phyloP scores from a whole-genome alignment of 2,329 filamentous ascomycete species.

The Colletotrichum sp. region DNA sequence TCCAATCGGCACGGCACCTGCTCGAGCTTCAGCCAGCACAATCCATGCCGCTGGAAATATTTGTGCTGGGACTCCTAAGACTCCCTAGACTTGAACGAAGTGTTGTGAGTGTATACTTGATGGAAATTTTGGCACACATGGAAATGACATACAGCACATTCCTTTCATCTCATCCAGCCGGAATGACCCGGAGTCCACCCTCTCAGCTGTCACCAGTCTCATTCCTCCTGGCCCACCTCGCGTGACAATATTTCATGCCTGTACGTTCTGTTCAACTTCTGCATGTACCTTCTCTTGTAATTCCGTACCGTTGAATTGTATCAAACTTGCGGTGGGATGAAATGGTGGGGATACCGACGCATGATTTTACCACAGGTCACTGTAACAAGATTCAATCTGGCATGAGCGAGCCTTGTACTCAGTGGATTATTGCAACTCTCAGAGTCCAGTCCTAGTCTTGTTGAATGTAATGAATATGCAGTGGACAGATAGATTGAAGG shows the following conservation, averaged over 20 bases:
- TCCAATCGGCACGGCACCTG: background rate
- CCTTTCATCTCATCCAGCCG: background rate
- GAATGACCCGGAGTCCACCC: background rate
- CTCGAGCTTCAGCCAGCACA: background rate
- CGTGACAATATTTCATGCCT: rapidly evolving
- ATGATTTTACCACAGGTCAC: too few species aligned
- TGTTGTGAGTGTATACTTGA: background rate
- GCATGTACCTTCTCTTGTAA: background rate
- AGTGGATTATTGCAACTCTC: too few species aligned
- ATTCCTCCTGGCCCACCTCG: background rate
- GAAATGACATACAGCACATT: background rate
- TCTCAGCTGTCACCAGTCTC: background rate
- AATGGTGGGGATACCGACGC: too few species aligned
- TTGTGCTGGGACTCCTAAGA: background rate
- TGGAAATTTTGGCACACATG: background rate
- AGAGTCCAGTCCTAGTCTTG: too few species aligned
- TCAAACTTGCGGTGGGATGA: too few species aligned
- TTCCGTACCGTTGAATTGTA: background rate
- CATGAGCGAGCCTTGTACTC: too few species aligned
- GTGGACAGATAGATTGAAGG: too few species aligned
- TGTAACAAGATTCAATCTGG: too few species aligned
- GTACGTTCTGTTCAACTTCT: background rate
- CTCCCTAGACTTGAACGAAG: background rate
- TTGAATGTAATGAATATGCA: too few species aligned
- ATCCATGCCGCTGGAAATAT: background rate